Percentiles rank a stretch among this genome's conserved stretches.
Conservation (phyloP, 768 basidiomycete genomes). For the Suillus subalutaceus region DNA sequence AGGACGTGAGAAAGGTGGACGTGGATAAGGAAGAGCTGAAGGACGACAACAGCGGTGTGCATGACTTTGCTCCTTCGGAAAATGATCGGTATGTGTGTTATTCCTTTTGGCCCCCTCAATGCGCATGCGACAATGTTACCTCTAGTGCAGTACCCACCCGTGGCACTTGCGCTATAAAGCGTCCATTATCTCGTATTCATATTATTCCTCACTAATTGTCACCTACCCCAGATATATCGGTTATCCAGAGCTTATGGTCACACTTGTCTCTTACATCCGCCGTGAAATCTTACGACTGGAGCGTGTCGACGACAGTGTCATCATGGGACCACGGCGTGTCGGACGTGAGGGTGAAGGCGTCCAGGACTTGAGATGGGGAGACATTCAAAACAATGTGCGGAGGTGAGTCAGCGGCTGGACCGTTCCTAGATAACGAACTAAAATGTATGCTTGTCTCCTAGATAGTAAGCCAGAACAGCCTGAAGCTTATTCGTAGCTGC, state of each 20-base stretch:
- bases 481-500: neutral
- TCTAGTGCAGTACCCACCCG: neutral
- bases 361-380: slow-evolving; percentile 32
- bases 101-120: neutral
- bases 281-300: slow-evolving; percentile 76
- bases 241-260: slow-evolving; percentile 76
- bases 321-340: slow-evolving; percentile 36
- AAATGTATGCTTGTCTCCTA: neutral
- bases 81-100: slow-evolving; percentile 32
- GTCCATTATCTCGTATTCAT: neutral
- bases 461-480: neutral
- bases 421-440: too few relatives aligned
- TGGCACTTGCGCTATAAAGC: neutral
- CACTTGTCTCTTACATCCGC: slow-evolving; percentile 69
- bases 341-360: slow-evolving; percentile 37
- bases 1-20: slow-evolving; percentile 60
- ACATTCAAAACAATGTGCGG: neutral
- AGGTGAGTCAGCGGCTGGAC: neutral
- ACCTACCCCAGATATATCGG: slow-evolving; percentile 61
- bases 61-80: slow-evolving; percentile 64
- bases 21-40: slow-evolving; percentile 58
- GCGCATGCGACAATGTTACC: neutral
- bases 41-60: slow-evolving; percentile 73
- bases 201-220: neutral
- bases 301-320: slow-evolving; percentile 42